Conservation (phyloP, 345 rosid genomes). For the Ricinus communis region DNA sequence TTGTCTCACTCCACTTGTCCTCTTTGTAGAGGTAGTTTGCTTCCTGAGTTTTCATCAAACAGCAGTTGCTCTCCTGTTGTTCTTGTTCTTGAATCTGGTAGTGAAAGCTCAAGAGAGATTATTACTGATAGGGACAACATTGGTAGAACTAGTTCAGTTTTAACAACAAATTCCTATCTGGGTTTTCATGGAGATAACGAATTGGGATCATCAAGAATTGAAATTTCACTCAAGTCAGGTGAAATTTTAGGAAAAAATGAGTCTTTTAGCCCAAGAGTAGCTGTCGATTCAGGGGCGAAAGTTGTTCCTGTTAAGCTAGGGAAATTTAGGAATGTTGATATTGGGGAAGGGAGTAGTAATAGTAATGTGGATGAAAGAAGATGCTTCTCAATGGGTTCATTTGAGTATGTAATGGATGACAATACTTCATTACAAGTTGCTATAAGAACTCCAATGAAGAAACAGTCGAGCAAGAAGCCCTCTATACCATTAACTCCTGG, state of each 20-base stretch:
- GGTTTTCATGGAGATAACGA: constrained; percentile 37
- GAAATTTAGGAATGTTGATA: constrained; percentile 71
- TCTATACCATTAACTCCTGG: constrained; percentile 54
- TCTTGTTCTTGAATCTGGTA: constrained; percentile 84
- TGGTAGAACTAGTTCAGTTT: constrained; percentile 40
- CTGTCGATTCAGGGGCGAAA: constrained; percentile 51
- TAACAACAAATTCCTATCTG: constrained; percentile 46
- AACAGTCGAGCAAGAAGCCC: constrained; percentile 52
- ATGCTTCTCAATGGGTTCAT: constrained; percentile 97
- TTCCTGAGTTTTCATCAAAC: constrained; percentile 66
- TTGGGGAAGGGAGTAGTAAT: constrained; percentile 49
- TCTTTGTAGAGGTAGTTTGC: constrained; percentile 74
- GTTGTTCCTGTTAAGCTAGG: constrained; percentile 89
- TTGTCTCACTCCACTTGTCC: constrained; percentile 99
- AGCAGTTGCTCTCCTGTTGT: constrained; percentile 53
- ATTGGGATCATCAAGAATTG: constrained; percentile 46
- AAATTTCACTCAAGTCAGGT: constrained; percentile 33
- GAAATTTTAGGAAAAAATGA: constrained; percentile 38
- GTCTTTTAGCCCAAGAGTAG: constrained; percentile 19
- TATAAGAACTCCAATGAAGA: constrained; percentile 59
- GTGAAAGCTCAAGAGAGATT: constrained; percentile 83
- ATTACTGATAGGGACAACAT: constrained; percentile 43
- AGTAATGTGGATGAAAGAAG: constrained; percentile 63
- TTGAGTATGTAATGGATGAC: constrained; percentile 90
- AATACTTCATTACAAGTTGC: constrained; percentile 72